These are phyloP conservation scores for Raffaelea arxii DNA, from an alignment of 2,329 filamentous ascomycete genomes.

Conservation along the genomic window DNA sequence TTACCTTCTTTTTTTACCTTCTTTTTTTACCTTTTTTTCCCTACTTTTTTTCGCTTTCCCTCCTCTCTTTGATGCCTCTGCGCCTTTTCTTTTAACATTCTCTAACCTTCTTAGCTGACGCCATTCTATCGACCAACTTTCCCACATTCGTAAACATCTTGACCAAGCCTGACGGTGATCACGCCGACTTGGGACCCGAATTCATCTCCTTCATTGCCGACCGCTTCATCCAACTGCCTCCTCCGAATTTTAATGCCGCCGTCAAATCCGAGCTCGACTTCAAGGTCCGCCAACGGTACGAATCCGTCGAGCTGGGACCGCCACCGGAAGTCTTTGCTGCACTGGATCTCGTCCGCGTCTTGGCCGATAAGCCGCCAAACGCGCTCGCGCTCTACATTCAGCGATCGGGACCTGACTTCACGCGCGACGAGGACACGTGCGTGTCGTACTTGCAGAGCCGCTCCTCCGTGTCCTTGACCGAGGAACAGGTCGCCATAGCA, in stretches of 20 bases:
- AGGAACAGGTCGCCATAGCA: slow-evolving; percentile 74
- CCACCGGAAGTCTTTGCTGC: slow-evolving; percentile 62
- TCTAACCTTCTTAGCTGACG: slow-evolving; percentile 59
- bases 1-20: not conserved
- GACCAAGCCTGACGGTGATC: slow-evolving; percentile 52
- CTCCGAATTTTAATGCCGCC: slow-evolving; percentile 72
- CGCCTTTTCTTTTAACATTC: slow-evolving; percentile 25
- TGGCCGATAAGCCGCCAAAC: slow-evolving; percentile 48
- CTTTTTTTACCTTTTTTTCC: slow-evolving; percentile 5
- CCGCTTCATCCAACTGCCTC: slow-evolving; percentile 77
- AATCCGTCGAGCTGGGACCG: slow-evolving; percentile 51
- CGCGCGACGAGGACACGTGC: slow-evolving; percentile 62
- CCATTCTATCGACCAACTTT: slow-evolving; percentile 76
- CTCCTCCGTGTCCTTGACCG: slow-evolving; percentile 50
- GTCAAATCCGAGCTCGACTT: slow-evolving; percentile 60
- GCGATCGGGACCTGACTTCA: slow-evolving; percentile 63
- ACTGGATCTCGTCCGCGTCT: slow-evolving; percentile 57
- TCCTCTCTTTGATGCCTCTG: not conserved
- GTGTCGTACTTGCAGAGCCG: slow-evolving; percentile 42
- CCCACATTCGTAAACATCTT: slow-evolving; percentile 69
- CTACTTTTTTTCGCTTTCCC: not conserved
- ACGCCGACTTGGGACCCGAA: slow-evolving; percentile 55
- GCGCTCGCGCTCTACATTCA: slow-evolving; percentile 60
- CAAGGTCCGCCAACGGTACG: slow-evolving; percentile 60
- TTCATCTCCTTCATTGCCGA: slow-evolving; percentile 77